Evolutionary conservation across 352 stramenopile species (phyloP).

Genomic region (Pythium diclinum): DNA sequence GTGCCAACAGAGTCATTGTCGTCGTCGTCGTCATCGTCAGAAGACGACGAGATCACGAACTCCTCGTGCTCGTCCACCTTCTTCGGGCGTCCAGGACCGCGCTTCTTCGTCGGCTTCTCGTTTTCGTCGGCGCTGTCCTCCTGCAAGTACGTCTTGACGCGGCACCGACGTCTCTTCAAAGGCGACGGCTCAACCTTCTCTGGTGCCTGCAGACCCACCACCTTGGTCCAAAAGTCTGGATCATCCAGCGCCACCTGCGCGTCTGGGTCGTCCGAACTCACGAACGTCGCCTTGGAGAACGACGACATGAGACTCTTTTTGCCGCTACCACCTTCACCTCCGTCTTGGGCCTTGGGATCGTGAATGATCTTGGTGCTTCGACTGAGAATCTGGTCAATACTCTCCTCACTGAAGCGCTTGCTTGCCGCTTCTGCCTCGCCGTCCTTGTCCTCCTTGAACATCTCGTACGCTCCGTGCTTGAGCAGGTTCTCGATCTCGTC

Average conservation of each 20-base stretch:
- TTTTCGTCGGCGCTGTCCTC: constrained; percentile 59
- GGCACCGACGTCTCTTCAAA: constrained; percentile 68
- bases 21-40: constrained; percentile 48
- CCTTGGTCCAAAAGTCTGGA: constrained; percentile 94
- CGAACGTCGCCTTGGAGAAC: constrained; percentile 93
- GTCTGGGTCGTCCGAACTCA: constrained; percentile 82
- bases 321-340: constrained; percentile 39
- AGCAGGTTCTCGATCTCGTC: constrained; percentile 92
- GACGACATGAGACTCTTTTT: constrained; percentile 85
- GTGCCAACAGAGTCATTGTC: constrained; percentile 32
- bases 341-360: constrained; percentile 56
- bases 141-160: constrained; percentile 73
- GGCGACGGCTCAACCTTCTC: constrained; percentile 71
- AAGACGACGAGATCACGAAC: constrained; percentile 59
- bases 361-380: constrained; percentile 87
- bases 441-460: constrained; percentile 92
- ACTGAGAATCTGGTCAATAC: constrained; percentile 98
- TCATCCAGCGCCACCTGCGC: constrained; percentile 91
- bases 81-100: constrained; percentile 24
- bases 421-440: constrained; percentile 88
- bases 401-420: constrained; percentile 96
- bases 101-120: constrained; percentile 26
- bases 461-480: constrained; percentile 93
- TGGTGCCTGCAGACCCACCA: constrained; percentile 81
- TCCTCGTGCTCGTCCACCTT: constrained; percentile 58